Evolutionary conservation across 306 rosid species (phyloP).

Genomic region (Ceratonia siliqua): DNA sequence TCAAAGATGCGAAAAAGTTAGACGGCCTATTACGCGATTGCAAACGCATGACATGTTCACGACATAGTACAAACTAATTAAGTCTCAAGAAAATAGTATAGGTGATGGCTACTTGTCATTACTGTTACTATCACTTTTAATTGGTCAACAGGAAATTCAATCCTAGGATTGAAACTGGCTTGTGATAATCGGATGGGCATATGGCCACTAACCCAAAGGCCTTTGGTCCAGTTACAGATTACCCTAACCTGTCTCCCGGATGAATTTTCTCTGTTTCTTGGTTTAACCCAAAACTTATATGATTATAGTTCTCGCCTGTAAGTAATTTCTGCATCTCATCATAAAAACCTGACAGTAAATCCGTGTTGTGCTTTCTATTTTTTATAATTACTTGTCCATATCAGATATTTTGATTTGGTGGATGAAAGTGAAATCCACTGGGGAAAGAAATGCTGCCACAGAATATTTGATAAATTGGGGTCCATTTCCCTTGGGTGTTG

Average conservation of each 20-base stretch:
- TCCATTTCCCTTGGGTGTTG: background rate
- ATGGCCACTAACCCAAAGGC: background rate
- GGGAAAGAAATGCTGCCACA: slow-evolving; percentile 11
- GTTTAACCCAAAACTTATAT: background rate
- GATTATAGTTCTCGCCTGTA: background rate
- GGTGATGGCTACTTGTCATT: background rate
- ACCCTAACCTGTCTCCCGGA: background rate
- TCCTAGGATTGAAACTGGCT: background rate
- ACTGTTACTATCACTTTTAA: background rate
- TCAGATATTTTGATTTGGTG: background rate
- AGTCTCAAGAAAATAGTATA: background rate
- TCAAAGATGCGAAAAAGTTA: background rate
- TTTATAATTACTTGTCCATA: background rate
- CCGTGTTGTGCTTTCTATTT: background rate
- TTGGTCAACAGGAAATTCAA: background rate
- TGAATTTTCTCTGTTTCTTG: background rate
- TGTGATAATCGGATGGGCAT: background rate
- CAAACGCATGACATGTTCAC: background rate
- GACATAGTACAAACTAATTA: background rate
- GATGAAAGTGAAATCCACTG: background rate
- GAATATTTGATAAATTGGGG: slow-evolving; percentile 26
- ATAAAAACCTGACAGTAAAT: background rate
- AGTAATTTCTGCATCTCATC: background rate
- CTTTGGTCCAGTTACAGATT: background rate
- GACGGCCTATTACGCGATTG: background rate